Conservation (phyloP, 1,284 basidiomycete species). For the Ceratorhiza oryzae-sativae region DNA sequence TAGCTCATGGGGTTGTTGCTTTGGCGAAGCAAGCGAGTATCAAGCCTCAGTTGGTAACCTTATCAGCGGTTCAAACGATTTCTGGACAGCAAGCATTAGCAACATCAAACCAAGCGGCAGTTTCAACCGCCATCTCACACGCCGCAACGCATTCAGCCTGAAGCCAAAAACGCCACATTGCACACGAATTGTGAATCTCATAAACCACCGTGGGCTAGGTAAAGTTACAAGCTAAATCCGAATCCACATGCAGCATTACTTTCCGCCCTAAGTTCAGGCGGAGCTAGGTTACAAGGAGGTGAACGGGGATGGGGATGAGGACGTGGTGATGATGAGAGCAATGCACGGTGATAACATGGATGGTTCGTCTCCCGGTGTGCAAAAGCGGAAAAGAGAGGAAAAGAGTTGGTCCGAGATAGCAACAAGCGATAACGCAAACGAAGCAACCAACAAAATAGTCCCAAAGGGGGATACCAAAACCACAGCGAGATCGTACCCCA, state of each 20-base stretch:
- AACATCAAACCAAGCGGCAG: not conserved
- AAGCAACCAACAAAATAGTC: conserved; percentile 2
- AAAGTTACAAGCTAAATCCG: conserved; percentile 36
- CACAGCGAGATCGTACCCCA: conserved; percentile 3
- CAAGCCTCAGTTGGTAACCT: no score
- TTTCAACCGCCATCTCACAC: not conserved
- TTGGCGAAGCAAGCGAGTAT: no score
- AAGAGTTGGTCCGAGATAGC: conserved; percentile 22
- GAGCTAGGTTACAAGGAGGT: conserved; percentile 21
- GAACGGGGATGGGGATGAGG: conserved; percentile 1
- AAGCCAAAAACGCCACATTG: conserved; percentile 1
- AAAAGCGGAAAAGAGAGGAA: conserved; percentile 1
- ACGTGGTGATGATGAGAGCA: conserved; percentile 2
- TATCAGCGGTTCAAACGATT: not conserved
- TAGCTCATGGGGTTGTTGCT: no score
- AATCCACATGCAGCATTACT: conserved; percentile 35
- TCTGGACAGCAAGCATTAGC: not conserved
- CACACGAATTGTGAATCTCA: conserved; percentile 36
- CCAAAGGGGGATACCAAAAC: conserved; percentile 6
- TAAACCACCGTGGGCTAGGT: conserved; percentile 24
- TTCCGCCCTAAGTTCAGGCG: conserved; percentile 4
- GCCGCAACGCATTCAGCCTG: not conserved
- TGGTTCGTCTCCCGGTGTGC: conserved; percentile 10
- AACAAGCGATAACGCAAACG: conserved; percentile 1
- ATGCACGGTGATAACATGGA: conserved; percentile 3